A percentile compares a stretch with the other conserved stretches of the same genome.
phyloP scores from a whole-genome alignment of 192 early-diverging fungal species.

The Backusella tarrabulga region DNA sequence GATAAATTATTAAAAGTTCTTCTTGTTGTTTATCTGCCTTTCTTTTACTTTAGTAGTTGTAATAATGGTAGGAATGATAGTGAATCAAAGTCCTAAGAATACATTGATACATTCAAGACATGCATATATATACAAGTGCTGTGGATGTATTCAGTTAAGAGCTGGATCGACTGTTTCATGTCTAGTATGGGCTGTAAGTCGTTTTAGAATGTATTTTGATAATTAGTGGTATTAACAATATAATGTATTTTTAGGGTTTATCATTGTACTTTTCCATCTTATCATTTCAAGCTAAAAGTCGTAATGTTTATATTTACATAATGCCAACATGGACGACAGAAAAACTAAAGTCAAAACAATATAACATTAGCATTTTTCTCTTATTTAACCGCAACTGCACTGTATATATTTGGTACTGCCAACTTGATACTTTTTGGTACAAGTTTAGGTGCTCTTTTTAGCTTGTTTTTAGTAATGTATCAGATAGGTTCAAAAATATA shows the following conservation, averaged over 20 bases:
- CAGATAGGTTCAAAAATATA: background rate
- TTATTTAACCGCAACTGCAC: background rate
- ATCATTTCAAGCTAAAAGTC: slow-evolving; percentile 31
- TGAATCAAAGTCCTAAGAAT: background rate
- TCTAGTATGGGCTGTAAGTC: slow-evolving; percentile 21
- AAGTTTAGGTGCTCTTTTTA: slow-evolving; percentile 1
- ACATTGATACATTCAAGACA: background rate
- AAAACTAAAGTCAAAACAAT: background rate
- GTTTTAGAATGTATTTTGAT: background rate
- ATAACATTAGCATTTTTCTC: slow-evolving; percentile 13
- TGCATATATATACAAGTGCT: slow-evolving; percentile 1
- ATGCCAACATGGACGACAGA: background rate
- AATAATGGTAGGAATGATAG: background rate
- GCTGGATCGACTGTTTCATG: background rate
- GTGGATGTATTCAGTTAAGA: slow-evolving; percentile 20
- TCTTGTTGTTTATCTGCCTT: background rate
- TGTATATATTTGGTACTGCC: slow-evolving; percentile 6
- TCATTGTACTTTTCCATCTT: slow-evolving; percentile 33
- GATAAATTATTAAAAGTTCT: background rate
- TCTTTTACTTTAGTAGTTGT: background rate
- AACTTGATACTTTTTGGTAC: slow-evolving; percentile 12
- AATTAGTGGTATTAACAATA: background rate
- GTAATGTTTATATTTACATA: slow-evolving; percentile 7
- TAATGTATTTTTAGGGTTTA: slow-evolving; percentile 16
- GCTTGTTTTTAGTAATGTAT: background rate